Percentiles rank a stretch among this genome's conserved stretches.
These are phyloP conservation scores for Pistacia integerrima DNA, from an alignment of 345 rosid genomes.

Conservation along the genomic window DNA sequence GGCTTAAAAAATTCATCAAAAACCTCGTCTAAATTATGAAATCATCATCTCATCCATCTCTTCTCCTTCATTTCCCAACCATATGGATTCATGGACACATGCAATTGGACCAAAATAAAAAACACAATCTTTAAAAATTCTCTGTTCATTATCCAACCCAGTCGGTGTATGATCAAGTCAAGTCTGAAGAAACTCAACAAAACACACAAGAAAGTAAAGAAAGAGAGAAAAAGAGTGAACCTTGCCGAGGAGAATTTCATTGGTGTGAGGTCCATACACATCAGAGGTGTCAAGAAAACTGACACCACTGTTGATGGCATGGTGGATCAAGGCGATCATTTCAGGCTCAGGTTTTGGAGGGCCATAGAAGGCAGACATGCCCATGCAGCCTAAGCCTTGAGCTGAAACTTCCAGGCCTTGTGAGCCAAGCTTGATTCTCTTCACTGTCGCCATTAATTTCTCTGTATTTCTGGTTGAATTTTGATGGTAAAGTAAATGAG, in stretches of 20 bases:
- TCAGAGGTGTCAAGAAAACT: slow-evolving; percentile 51
- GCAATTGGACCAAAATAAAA: no score
- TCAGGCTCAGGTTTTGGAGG: slow-evolving; percentile 35
- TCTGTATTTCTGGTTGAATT: neutral
- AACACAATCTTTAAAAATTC: no score
- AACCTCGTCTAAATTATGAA: no score
- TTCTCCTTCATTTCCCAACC: no score
- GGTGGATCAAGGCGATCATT: slow-evolving; percentile 37
- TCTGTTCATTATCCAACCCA: no score
- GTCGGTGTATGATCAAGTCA: no score
- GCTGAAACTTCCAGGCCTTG: slow-evolving; percentile 31
- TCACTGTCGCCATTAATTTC: neutral
- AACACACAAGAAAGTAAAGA: no score
- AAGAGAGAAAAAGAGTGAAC: neutral
- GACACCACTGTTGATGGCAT: slow-evolving; percentile 40
- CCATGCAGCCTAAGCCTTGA: slow-evolving; percentile 60
- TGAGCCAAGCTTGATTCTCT: neutral
- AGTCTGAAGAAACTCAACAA: no score
- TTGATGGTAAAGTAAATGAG: neutral
- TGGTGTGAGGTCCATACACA: slow-evolving; percentile 4
- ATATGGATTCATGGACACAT: no score
- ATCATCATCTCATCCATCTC: no score
- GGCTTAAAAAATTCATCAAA: no score
- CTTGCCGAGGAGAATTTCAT: slow-evolving; percentile 7
- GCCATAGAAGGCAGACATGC: slow-evolving; percentile 47